A percentile compares a stretch with the other conserved stretches of the same genome.
Conservation (phyloP, 768 basidiomycete genomes). For the Asterophora lycoperdoides region DNA sequence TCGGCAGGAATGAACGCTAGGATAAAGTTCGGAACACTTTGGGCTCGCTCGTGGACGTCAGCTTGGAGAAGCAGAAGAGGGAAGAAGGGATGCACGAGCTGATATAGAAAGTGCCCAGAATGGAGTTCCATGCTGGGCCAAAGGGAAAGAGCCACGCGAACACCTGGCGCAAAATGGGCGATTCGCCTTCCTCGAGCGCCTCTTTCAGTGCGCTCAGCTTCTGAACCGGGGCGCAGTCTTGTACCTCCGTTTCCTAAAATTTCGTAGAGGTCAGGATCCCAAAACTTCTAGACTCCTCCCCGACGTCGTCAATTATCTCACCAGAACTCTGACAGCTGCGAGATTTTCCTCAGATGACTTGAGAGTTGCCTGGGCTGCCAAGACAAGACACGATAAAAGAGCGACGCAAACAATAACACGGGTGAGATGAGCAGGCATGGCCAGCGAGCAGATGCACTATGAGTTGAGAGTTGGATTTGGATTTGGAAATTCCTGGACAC, state of each 20-base stretch:
- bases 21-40: conserved; percentile 89
- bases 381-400: conserved; percentile 37
- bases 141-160: conserved; percentile 86
- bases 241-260: conserved; percentile 36
- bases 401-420: conserved; percentile 31
- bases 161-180: conserved; percentile 73
- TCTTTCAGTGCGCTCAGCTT: conserved; percentile 56
- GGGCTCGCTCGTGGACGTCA: conserved; percentile 13
- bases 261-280: too few species aligned
- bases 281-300: not conserved
- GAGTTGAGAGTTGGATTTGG: too few species aligned
- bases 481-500: too few species aligned
- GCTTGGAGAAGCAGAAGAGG: not conserved
- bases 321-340: conserved; percentile 13
- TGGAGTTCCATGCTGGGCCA: conserved; percentile 84
- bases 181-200: conserved; percentile 57
- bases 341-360: not conserved
- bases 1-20: conserved; percentile 90
- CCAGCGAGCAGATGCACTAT: not conserved
- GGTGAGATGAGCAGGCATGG: conserved; percentile 26
- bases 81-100: conserved; percentile 67
- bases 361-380: not conserved
- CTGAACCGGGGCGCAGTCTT: conserved; percentile 36
- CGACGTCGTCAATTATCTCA: not conserved
- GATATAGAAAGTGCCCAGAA: conserved; percentile 93